These are phyloP conservation scores for Exophiala viscosa DNA, from an alignment of 2,329 filamentous ascomycete genomes.

Conservation along the genomic window DNA sequence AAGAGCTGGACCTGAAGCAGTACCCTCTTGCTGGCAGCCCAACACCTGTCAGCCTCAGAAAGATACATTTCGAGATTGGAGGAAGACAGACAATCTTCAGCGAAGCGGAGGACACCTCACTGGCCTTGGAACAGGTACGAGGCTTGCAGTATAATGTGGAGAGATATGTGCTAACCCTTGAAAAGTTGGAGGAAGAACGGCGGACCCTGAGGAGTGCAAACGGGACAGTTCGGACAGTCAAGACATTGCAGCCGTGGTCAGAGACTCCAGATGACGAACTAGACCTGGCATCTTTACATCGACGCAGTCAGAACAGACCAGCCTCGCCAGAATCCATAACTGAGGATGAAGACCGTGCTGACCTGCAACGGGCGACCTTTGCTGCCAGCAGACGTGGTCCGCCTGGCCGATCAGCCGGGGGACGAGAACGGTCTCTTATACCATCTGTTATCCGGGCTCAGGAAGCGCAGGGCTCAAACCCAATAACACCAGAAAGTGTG, in stretches of 20 bases:
- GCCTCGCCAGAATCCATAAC: constrained; percentile 28
- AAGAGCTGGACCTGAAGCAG: constrained; percentile 76
- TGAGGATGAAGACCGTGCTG: constrained; percentile 21
- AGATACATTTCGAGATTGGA: constrained; percentile 70
- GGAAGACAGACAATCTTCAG: constrained; percentile 59
- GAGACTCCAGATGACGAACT: constrained; percentile 4
- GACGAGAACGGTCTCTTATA: constrained; percentile 6
- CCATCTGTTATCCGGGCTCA: constrained; percentile 21
- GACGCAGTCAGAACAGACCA: constrained; percentile 17
- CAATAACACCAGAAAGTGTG: constrained; percentile 27
- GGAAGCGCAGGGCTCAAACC: constrained; percentile 23
- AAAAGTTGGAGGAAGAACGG: constrained; percentile 24
- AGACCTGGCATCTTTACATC: constrained; percentile 1
- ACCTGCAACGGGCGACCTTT: background rate
- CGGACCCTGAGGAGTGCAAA: constrained; percentile 19
- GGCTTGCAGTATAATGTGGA: constrained; percentile 30
- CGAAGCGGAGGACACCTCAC: constrained; percentile 57
- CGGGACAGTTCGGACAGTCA: constrained; percentile 23
- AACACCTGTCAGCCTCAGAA: constrained; percentile 73
- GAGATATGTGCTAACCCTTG: background rate
- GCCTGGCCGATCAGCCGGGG: background rate
- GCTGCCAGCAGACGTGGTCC: background rate
- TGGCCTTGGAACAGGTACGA: constrained; percentile 44
- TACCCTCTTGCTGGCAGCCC: constrained; percentile 83
- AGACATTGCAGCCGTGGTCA: constrained; percentile 13